Percentiles rank a stretch among this genome's conserved stretches.
These are phyloP conservation scores for Paspalum vaginatum DNA, from an alignment of 176 grass and related monocot genomes.

Conservation along the genomic window DNA sequence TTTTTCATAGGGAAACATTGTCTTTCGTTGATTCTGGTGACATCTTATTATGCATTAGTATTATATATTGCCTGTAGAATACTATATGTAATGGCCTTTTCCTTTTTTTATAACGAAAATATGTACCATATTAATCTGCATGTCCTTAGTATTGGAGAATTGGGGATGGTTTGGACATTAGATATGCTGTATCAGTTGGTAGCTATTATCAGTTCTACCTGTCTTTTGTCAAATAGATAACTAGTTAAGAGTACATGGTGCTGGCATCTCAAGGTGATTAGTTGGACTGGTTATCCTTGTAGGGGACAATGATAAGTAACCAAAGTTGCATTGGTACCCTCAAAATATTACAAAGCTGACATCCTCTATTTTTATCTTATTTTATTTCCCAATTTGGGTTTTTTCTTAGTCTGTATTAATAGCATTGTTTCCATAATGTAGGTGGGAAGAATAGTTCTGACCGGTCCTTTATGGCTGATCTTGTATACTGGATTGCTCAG, in stretches of 20 bases:
- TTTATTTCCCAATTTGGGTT: background rate
- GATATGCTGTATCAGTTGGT: background rate
- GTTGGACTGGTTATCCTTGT: background rate
- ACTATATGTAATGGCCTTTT: background rate
- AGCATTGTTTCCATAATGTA: conserved; percentile 45
- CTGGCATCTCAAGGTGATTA: background rate
- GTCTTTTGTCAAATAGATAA: background rate
- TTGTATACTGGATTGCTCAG: conserved; percentile 79
- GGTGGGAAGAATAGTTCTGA: conserved; percentile 96
- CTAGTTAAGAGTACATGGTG: background rate
- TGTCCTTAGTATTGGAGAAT: background rate
- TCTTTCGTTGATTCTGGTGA: conserved; percentile 5
- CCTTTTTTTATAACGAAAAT: background rate
- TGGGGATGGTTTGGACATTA: background rate
- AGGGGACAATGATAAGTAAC: background rate
- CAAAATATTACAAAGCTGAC: background rate
- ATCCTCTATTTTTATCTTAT: background rate
- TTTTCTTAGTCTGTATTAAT: conserved; percentile 25
- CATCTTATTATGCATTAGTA: background rate
- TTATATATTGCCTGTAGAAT: conserved; percentile 27
- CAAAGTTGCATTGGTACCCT: conserved; percentile 3
- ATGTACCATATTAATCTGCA: background rate
- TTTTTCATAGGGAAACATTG: background rate
- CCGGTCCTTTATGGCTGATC: conserved; percentile 76
- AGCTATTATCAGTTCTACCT: background rate